A percentile compares a stretch with the other conserved stretches of the same genome.
Evolutionary conservation across 257 asterid species (phyloP).

Genomic region (Nicotiana tomentosiformis): DNA sequence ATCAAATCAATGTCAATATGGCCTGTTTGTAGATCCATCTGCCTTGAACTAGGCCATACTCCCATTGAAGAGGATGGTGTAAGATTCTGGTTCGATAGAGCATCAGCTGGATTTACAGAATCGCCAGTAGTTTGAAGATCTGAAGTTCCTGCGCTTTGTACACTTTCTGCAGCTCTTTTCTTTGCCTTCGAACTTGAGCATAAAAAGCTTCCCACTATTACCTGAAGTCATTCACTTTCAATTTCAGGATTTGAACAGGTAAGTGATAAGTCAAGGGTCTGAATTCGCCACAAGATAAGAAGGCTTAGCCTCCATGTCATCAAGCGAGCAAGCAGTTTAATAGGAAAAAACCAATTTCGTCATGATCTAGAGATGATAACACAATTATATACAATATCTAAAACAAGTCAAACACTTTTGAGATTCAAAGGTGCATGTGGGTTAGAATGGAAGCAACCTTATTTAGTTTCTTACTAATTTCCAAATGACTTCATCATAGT

Average conservation of each 20-base stretch:
- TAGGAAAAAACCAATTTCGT: background rate
- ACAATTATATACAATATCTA: background rate
- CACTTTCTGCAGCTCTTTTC: slow-evolving; percentile 32
- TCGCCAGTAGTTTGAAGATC: slow-evolving; percentile 29
- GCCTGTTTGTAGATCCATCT: slow-evolving; percentile 24
- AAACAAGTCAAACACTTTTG: background rate
- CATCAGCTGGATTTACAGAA: slow-evolving; percentile 26
- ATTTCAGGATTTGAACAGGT: background rate
- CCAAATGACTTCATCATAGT: background rate
- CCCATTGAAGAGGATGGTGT: slow-evolving; percentile 38
- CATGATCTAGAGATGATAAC: background rate
- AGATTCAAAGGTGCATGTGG: slow-evolving; percentile 3
- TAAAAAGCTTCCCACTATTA: slow-evolving; percentile 59
- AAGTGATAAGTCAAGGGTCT: background rate
- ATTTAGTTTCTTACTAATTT: background rate
- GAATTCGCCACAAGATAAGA: background rate
- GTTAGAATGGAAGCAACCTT: background rate
- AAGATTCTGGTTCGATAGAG: slow-evolving; percentile 45
- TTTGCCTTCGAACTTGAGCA: slow-evolving; percentile 45
- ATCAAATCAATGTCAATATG: slow-evolving; percentile 42
- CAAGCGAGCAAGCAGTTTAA: background rate
- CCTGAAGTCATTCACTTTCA: slow-evolving; percentile 33
- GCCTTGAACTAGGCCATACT: slow-evolving; percentile 46
- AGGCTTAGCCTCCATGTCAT: background rate
- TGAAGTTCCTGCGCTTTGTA: slow-evolving; percentile 32